Percentiles rank a stretch among this genome's conserved stretches.
These are phyloP conservation scores for Spirogloea muscicola DNA, from an alignment of 139 green algal species.

Conservation along the genomic window DNA sequence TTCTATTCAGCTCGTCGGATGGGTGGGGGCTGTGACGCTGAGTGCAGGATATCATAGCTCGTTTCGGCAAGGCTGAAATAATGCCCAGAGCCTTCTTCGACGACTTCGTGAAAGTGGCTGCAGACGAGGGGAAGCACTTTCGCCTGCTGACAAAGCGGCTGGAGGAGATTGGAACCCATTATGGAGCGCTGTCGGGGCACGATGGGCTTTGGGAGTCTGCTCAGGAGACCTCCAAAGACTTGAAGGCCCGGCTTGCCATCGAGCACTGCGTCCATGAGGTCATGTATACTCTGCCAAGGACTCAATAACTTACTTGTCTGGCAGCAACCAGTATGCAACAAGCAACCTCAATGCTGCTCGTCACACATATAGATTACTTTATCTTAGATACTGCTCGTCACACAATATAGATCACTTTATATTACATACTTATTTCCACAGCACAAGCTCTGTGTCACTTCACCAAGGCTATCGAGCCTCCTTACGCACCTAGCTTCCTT, in stretches of 20 bases:
- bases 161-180: slow-evolving; percentile 63
- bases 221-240: slow-evolving; percentile 56
- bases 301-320: too few relatives aligned
- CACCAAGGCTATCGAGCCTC: too few relatives aligned
- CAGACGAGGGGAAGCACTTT: slow-evolving; percentile 84
- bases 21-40: background rate
- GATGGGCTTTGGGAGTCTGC: slow-evolving; percentile 79
- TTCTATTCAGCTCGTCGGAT: background rate
- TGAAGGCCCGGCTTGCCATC: slow-evolving; percentile 77
- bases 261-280: too few relatives aligned
- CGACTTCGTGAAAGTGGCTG: slow-evolving; percentile 68
- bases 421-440: too few relatives aligned
- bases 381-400: too few relatives aligned
- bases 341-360: too few relatives aligned
- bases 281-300: too few relatives aligned
- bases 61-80: slow-evolving; percentile 19
- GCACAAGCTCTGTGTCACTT: too few relatives aligned
- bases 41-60: slow-evolving; percentile 49
- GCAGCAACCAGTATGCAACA: too few relatives aligned
- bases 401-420: too few relatives aligned
- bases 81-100: slow-evolving; percentile 45
- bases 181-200: slow-evolving; percentile 70
- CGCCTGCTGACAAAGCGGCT: slow-evolving; percentile 59
- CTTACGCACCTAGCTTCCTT: too few relatives aligned
- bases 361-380: too few relatives aligned